Base-by-base conservation (phyloP, 345 rosid species). In the Garcia nutans region DNA sequence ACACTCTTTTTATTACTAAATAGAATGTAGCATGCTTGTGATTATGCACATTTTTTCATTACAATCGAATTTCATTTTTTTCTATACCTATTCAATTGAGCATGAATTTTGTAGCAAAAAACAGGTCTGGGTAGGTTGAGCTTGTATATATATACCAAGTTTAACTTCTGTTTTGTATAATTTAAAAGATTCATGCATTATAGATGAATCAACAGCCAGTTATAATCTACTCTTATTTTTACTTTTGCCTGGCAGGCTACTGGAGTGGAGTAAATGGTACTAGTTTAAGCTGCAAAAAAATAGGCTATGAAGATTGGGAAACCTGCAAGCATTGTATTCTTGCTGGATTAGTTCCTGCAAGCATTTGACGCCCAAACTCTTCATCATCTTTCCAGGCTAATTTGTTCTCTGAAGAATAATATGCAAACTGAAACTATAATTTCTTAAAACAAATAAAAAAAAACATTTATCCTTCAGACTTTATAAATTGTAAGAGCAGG, bases 311-410 rank as follows among this genome's bases (percentile, higher is more conserved):
- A 33, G 65, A 24, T 64, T 24, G 56, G 16, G 49, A 64, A 68
- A 88, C 94, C 90, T 76, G 73, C 67, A 92, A 87, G 31, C 83
- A 68, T 47, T 81, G 81, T 80, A 94, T 88, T 73, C 90, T 73
- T 60, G 90, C 66, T 28, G 98, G 97, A 83, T 94, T 92, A 16
- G 83, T 79, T 68, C 98, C 98, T 17, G 98, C 98, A 12, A 92
- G 77, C 98, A 92, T 92, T 79, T 94, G 97, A 26, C 84, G 81
- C 0, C 87, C 95, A 68, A 94, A 94, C 81, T 90, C 98, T 74
- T 79, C 86, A 20, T 94, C 98, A 0, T 90, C 82, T 70, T 78
- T 87, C 98, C 98, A 91, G 65, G 94, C 92, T 10, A 86, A 82
- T 64, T 85, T 83, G 37, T 87, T 76, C 26, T 78, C 92, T 88